phyloP scores from a whole-genome alignment of 352 stramenopile species.

The Pythium periplocum region DNA sequence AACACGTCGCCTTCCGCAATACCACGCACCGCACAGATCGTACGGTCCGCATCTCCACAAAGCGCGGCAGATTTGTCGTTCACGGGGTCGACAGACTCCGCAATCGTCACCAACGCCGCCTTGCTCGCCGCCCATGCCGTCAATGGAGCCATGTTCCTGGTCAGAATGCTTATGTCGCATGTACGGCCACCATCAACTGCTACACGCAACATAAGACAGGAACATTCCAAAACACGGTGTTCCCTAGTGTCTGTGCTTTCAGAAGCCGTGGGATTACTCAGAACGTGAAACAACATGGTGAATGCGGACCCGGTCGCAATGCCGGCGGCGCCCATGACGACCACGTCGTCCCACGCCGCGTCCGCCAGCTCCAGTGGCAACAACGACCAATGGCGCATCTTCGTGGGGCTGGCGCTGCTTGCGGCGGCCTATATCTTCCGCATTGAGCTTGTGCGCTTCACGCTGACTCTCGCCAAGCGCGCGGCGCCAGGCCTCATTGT shows the following conservation, averaged over 20 bases:
- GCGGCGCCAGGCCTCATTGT: conserved; percentile 47
- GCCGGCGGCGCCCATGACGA: no score
- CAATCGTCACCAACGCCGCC: conserved; percentile 26
- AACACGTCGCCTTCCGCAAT: conserved; percentile 28
- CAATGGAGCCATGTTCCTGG: conserved; percentile 13
- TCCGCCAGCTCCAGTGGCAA: conserved; percentile 12
- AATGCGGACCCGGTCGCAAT: no score
- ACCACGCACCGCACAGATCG: conserved; percentile 37
- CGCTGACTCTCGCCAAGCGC: conserved; percentile 56
- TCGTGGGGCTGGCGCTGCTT: conserved; percentile 69
- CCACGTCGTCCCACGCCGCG: neutral
- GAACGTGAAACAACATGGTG: no score
- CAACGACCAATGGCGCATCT: conserved; percentile 69
- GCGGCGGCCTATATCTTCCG: conserved; percentile 63
- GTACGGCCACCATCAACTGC: no score
- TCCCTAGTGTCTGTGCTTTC: no score
- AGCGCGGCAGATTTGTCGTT: conserved; percentile 11
- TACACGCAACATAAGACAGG: no score
- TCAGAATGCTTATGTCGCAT: no score
- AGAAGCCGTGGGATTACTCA: no score
- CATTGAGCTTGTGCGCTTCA: conserved; percentile 73
- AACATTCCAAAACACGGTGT: no score
- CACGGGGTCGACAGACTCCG: conserved; percentile 35
- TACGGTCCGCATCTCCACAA: conserved; percentile 33
- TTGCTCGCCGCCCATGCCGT: conserved; percentile 32